Base-by-base conservation (phyloP, 352 stramenopile species). In the Pythium aristosporum region DNA sequence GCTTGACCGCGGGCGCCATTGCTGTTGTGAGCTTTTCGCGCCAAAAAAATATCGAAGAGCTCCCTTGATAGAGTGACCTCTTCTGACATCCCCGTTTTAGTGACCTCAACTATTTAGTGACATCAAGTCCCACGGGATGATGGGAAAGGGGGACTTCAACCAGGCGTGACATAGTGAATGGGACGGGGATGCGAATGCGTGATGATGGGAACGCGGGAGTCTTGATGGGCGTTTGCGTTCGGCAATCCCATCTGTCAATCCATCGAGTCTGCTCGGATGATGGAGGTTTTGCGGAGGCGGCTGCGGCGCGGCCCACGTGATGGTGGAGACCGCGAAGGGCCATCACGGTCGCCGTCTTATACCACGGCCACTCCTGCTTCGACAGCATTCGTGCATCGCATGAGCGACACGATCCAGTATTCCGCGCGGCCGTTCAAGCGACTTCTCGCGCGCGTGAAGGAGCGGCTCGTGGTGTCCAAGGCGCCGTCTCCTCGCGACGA, bases 1-100 rank as follows among this genome's bases (percentile, higher is more conserved):
- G 57, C 64, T 71, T 71, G 25, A 18, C n/a, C 2, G 48, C 43
- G 1, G 56, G 37, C 15, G 43, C 57, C 63, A 69, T 69, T 21
- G 6, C 16, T 36, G 1, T 5, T 12, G 5, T 32, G 5, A 11
- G 12, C 3, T 28, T 57, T 66, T 53, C 50, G 49, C 50, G 50
- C 59, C 50, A 44, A 47, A 64, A 16, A 56, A 6, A 28, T 4
- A 50, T 16, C 21, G 20, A 1, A 1, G 44, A 13, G 20, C 44
- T 57, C 51, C 52, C 52, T 59, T 36, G 52, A 18, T 48, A 9
- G 12, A 66, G 56, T 75, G 11, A 32, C 57, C 28, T 50, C 1
- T 30, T 1, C 39, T 18, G 3, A 1, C 4, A 11, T 3, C 21
- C 44, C 1, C 44, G n/a, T 16, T 50, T 0, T 12, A 50, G 8